Percentiles rank a stretch among this genome's conserved stretches.
Conservation (phyloP, 1,284 basidiomycete genomes). For the Cryptococcus amylolentus region DNA sequence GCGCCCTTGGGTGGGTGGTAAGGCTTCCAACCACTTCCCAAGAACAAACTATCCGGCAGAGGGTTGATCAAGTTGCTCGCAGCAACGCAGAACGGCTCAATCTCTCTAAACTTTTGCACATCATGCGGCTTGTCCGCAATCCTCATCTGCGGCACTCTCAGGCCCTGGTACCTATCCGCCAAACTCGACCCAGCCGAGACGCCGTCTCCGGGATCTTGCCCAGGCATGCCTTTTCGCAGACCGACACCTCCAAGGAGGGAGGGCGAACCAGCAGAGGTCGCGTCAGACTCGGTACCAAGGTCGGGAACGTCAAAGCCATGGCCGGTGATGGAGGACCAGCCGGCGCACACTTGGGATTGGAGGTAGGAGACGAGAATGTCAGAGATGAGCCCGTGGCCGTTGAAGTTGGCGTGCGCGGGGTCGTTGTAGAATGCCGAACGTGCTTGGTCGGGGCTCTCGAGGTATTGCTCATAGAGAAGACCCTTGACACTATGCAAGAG, state of each 20-base stretch:
- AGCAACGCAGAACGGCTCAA: conserved; percentile 81
- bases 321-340: conserved; percentile 73
- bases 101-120: conserved; percentile 67
- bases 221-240: conserved; percentile 44
- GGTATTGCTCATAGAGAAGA: conserved; percentile 73
- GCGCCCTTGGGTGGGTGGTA: conserved; percentile 62
- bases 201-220: conserved; percentile 26
- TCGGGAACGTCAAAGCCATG: conserved; percentile 59
- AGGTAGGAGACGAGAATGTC: conserved; percentile 84
- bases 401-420: conserved; percentile 70
- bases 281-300: conserved; percentile 47
- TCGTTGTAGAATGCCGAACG: conserved; percentile 70
- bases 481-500: conserved; percentile 64
- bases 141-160: conserved; percentile 63
- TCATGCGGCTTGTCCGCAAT: conserved; percentile 68
- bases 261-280: conserved; percentile 30
- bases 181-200: conserved; percentile 14
- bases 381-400: conserved; percentile 76
- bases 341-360: conserved; percentile 76
- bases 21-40: conserved; percentile 80
- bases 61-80: conserved; percentile 95
- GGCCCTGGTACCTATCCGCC: conserved; percentile 31
- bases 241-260: conserved; percentile 41
- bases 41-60: conserved; percentile 80
- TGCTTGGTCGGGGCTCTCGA: conserved; percentile 66